Percentiles rank a stretch among this genome's conserved stretches.
phyloP scores from a whole-genome alignment of 495 filamentous ascomycete species.

The Cenococcum geophilum region DNA sequence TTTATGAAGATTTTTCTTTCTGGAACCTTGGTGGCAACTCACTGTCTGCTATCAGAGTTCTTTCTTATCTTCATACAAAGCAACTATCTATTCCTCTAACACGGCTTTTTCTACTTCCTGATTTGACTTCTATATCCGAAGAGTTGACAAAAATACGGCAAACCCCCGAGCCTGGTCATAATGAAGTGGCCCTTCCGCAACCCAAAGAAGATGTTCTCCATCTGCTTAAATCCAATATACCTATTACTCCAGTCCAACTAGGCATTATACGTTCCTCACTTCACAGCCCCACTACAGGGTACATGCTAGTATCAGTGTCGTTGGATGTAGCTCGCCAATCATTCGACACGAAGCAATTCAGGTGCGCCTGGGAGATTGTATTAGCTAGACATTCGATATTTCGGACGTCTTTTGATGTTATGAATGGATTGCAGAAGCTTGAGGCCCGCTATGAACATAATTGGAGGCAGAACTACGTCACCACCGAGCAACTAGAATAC shows the following conservation, averaged over 20 bases:
- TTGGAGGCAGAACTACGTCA: background rate
- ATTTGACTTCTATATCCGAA: background rate
- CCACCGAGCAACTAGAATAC: background rate
- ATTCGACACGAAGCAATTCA: background rate
- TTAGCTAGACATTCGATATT: slow-evolving; percentile 8
- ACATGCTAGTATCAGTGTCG: slow-evolving; percentile 7
- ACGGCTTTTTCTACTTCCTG: background rate
- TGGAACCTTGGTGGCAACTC: slow-evolving; percentile 21
- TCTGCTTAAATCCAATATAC: background rate
- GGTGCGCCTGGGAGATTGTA: slow-evolving; percentile 1
- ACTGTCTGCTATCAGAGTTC: slow-evolving; percentile 8
- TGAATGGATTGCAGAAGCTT: background rate
- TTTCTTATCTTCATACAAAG: slow-evolving; percentile 7
- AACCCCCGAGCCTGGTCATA: background rate
- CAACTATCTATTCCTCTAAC: background rate
- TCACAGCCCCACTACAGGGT: background rate
- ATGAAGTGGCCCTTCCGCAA: background rate
- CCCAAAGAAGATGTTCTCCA: background rate
- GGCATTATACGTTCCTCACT: slow-evolving; percentile 12
- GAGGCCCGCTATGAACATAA: background rate
- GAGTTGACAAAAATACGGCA: background rate
- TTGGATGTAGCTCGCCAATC: background rate
- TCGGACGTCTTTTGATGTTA: background rate
- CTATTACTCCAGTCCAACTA: slow-evolving; percentile 6
- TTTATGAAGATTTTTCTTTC: slow-evolving; percentile 6